These are phyloP conservation scores for Pythium volutum DNA, from an alignment of 352 stramenopile genomes.

Conservation along the genomic window DNA sequence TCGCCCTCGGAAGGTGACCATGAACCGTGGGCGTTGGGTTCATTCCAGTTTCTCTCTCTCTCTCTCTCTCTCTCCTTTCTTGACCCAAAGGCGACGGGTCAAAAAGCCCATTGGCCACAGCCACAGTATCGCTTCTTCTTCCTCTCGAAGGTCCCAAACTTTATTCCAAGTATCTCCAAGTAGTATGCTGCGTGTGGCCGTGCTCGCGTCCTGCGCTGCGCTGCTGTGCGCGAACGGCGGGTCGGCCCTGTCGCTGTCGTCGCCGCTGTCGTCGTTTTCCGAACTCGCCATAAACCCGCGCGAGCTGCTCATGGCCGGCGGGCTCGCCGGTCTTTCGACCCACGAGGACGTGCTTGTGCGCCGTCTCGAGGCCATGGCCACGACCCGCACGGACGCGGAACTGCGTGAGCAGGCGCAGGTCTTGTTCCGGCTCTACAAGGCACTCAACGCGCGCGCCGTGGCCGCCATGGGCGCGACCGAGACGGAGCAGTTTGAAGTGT, in stretches of 20 bases:
- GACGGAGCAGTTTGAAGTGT: conserved; percentile 47
- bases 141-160: background rate
- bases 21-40: background rate
- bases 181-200: background rate
- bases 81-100: background rate
- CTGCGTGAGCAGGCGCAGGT: conserved; percentile 39
- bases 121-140: conserved; percentile 1
- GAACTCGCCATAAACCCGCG: conserved; percentile 16
- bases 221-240: conserved; percentile 1
- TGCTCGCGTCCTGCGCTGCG: conserved; percentile 6
- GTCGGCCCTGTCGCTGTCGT: background rate
- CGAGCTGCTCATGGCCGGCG: conserved; percentile 9
- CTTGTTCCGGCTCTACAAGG: conserved; percentile 70
- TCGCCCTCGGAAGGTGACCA: background rate
- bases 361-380: conserved; percentile 34
- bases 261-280: background rate
- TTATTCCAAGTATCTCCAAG: background rate
- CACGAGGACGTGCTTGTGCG: conserved; percentile 30
- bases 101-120: background rate
- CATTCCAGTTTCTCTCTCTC: background rate
- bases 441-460: conserved; percentile 40
- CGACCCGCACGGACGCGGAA: conserved; percentile 23
- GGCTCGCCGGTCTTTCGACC: conserved; percentile 9
- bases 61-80: background rate
- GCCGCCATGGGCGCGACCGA: conserved; percentile 41